Evolutionary conservation across 2,329 filamentous ascomycete species (phyloP).

Genomic region (Escovopsis sp.): DNA sequence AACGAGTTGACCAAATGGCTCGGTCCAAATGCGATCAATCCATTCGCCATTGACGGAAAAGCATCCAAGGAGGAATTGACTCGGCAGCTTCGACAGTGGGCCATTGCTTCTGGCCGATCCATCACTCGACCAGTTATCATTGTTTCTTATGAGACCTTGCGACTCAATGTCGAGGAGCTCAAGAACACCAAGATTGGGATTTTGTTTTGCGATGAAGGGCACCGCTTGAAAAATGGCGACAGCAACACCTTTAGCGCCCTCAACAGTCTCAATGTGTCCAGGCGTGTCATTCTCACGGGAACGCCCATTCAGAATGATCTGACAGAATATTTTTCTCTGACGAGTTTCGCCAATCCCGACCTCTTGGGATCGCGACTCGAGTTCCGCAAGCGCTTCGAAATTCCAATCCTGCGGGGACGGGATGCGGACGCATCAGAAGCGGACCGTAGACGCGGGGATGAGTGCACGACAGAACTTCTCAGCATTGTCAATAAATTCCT

Average conservation of each 20-base stretch:
- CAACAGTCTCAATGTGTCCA: slow-evolving; percentile 76
- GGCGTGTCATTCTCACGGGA: slow-evolving; percentile 86
- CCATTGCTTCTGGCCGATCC: slow-evolving; percentile 74
- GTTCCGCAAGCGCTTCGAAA: slow-evolving; percentile 85
- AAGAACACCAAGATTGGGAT: slow-evolving; percentile 82
- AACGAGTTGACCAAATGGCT: slow-evolving; percentile 97
- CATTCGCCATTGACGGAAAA: slow-evolving; percentile 94
- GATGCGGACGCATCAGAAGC: slow-evolving; percentile 78
- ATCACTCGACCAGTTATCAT: slow-evolving; percentile 90
- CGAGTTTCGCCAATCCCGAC: slow-evolving; percentile 92
- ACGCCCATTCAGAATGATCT: slow-evolving; percentile 97
- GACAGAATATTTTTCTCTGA: slow-evolving; percentile 92
- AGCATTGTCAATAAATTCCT: slow-evolving; percentile 93
- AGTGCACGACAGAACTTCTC: slow-evolving; percentile 67
- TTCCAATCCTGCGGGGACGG: slow-evolving; percentile 80
- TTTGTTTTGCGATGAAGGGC: slow-evolving; percentile 89
- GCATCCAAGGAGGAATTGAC: slow-evolving; percentile 87
- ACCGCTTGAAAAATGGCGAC: slow-evolving; percentile 91
- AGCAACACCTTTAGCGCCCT: slow-evolving; percentile 88
- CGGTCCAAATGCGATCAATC: slow-evolving; percentile 74
- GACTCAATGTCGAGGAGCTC: slow-evolving; percentile 79
- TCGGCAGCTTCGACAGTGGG: slow-evolving; percentile 85
- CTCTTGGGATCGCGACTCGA: slow-evolving; percentile 78
- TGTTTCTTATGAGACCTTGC: slow-evolving; percentile 91
- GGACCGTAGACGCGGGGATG: slow-evolving; percentile 69